Percentiles rank a stretch among this genome's conserved stretches.
Conservation (phyloP, 2,329 filamentous ascomycete species). For the Orbilia javanica region DNA sequence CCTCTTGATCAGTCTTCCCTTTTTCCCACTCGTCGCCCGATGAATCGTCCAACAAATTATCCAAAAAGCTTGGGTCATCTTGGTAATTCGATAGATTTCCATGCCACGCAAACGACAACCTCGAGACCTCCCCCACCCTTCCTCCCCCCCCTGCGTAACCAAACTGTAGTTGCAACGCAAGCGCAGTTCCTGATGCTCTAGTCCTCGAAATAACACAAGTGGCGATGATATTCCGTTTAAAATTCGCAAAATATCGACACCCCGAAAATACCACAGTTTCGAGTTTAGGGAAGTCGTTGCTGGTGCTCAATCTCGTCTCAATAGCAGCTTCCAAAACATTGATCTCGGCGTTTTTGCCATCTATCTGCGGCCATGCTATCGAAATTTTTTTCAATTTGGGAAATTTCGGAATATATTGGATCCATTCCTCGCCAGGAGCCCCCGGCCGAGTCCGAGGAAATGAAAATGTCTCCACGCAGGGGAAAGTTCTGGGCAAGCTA, state of each 20-base stretch:
- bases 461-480: not conserved
- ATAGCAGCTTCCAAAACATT: not conserved
- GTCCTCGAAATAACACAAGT: not conserved
- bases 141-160: too few relatives aligned
- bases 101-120: not conserved
- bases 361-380: not conserved
- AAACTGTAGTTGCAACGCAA: too few relatives aligned
- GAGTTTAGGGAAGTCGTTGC: not conserved
- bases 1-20: slow-evolving; percentile 3
- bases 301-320: not conserved
- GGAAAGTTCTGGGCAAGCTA: not conserved
- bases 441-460: not conserved
- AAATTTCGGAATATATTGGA: not conserved
- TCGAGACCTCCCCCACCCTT: too few relatives aligned
- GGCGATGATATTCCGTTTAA: not conserved
- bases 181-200: not conserved
- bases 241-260: not conserved
- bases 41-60: not conserved
- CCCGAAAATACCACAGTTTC: not conserved
- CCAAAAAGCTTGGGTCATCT: not conserved
- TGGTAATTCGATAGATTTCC: not conserved
- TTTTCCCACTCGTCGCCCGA: not conserved
- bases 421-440: not conserved
- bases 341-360: not conserved
- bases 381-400: not conserved